Evolutionary conservation across 306 rosid genomes (phyloP).

Genomic region (Hippophae gyantsensis): DNA sequence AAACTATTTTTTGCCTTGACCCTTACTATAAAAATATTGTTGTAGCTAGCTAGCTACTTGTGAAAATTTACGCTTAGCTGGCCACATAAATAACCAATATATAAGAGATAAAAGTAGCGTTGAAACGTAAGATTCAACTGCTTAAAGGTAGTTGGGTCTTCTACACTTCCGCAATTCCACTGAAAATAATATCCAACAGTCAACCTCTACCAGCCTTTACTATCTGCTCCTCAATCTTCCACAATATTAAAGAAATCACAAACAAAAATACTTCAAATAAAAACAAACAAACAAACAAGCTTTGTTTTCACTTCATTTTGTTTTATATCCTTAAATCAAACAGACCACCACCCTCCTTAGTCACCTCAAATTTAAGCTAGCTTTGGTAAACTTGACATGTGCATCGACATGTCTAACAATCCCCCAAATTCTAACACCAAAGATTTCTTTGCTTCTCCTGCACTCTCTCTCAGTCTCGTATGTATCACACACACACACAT

Average conservation of each 20-base stretch:
- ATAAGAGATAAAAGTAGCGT: constrained; percentile 34
- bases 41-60: constrained; percentile 6
- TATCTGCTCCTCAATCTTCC: constrained; percentile 9
- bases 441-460: constrained; percentile 82
- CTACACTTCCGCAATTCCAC: constrained; percentile 10
- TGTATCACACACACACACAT: neutral
- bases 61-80: constrained; percentile 1
- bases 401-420: constrained; percentile 86
- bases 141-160: constrained; percentile 55
- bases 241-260: neutral
- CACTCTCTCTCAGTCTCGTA: constrained; percentile 96
- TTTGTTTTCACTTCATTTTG: constrained; percentile 40
- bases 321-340: constrained; percentile 80
- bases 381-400: constrained; percentile 35
- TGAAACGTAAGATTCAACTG: constrained; percentile 48
- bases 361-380: neutral
- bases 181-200: constrained; percentile 59
- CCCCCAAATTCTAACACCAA: constrained; percentile 70
- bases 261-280: neutral
- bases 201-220: constrained; percentile 74
- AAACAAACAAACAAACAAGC: neutral
- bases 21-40: too few relatives aligned
- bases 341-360: constrained; percentile 20
- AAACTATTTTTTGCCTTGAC: too few relatives aligned
- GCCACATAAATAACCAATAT: neutral